These are phyloP conservation scores for Saturnispora serradocipensis DNA, from an alignment of 805 yeast species.

Conservation along the genomic window DNA sequence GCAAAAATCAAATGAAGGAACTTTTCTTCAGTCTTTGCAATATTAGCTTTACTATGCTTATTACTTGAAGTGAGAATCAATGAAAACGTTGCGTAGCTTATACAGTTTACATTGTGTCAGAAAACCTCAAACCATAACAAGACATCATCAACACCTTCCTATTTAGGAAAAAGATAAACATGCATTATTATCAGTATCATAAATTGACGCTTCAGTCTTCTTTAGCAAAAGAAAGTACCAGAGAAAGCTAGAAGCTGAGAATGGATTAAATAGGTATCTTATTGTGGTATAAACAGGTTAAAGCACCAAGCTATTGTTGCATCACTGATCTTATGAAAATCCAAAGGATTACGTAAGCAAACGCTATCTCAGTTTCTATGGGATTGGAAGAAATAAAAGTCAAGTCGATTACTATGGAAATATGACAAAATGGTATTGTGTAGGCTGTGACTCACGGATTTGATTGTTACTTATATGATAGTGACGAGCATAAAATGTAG, in stretches of 20 bases:
- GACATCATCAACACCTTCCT: neutral
- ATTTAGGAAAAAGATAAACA: slow-evolving; percentile 3
- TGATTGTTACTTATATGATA: neutral
- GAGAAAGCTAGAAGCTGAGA: too few species aligned
- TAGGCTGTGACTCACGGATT: neutral
- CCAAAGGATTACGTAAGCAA: neutral
- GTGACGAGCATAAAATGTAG: neutral
- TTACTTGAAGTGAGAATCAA: neutral
- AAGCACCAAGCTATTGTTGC: neutral
- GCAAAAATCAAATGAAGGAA: neutral
- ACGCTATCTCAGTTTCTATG: neutral
- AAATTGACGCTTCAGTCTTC: neutral
- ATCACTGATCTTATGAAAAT: neutral
- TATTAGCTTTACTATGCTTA: neutral
- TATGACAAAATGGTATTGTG: neutral
- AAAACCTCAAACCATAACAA: neutral
- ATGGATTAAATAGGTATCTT: neutral
- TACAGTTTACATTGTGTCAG: neutral
- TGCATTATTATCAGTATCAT: neutral
- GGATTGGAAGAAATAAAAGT: neutral
- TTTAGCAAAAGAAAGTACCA: neutral
- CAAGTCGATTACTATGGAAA: neutral
- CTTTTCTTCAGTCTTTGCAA: neutral
- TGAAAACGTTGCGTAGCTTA: neutral
- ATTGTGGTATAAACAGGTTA: neutral